Percentiles rank a stretch among this genome's conserved stretches.
Evolutionary conservation across 768 basidiomycete genomes (phyloP).

Genomic region (Boletus sp.): DNA sequence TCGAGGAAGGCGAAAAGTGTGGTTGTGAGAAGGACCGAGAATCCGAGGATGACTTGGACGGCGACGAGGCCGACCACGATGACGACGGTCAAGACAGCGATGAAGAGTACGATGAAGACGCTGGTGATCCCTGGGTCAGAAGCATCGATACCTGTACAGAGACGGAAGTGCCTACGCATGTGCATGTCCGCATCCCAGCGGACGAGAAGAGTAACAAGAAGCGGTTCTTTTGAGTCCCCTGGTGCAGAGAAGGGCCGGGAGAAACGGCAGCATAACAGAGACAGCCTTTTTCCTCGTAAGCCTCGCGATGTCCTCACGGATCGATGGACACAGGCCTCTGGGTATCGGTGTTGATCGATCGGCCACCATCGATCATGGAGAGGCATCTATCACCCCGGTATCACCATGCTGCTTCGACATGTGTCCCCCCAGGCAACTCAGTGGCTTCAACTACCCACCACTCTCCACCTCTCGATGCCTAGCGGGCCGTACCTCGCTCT

Average conservation of each 20-base stretch:
- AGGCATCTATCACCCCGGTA: background rate
- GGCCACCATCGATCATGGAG: background rate
- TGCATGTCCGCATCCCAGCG: constrained; percentile 69
- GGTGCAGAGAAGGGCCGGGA: background rate
- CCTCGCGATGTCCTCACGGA: constrained; percentile 16
- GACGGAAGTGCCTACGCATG: constrained; percentile 50
- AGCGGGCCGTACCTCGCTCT: background rate
- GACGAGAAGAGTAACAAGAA: constrained; percentile 75
- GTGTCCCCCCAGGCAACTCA: background rate
- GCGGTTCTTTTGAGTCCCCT: constrained; percentile 58
- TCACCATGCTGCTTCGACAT: background rate
- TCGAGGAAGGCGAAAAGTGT: constrained; percentile 46
- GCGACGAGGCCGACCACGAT: constrained; percentile 40
- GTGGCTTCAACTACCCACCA: background rate
- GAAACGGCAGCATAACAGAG: background rate
- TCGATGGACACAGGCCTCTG: constrained; percentile 5
- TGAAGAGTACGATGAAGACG: constrained; percentile 60
- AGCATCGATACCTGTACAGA: constrained; percentile 65
- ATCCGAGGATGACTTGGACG: constrained; percentile 34
- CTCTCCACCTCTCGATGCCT: background rate
- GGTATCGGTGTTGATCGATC: constrained; percentile 11
- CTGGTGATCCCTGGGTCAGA: constrained; percentile 89
- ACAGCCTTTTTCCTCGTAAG: background rate
- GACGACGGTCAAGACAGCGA: constrained; percentile 13
- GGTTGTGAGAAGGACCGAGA: constrained; percentile 53